A percentile compares a stretch with the other conserved stretches of the same genome.
phyloP scores from a whole-genome alignment of 345 rosid genomes.

The Hirschfeldia incana region DNA sequence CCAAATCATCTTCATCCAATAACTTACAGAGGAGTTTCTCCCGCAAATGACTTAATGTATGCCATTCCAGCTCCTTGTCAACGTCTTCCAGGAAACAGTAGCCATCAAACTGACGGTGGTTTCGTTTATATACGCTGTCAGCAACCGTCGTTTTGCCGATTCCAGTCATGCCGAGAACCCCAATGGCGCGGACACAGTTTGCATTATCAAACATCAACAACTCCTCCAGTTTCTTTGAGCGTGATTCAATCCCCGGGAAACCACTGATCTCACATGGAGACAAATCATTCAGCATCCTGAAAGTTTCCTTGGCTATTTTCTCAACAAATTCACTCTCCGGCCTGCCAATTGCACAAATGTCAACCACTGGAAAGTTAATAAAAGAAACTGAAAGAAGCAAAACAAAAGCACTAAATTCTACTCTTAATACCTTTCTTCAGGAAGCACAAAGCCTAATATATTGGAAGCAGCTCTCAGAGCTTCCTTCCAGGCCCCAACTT shows the following conservation, averaged over 20 bases:
- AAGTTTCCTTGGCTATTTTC: slow-evolving; percentile 1
- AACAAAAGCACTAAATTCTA: not conserved
- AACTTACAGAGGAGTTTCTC: slow-evolving; percentile 24
- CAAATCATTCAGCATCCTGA: slow-evolving; percentile 28
- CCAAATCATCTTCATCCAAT: slow-evolving; percentile 11
- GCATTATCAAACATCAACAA: slow-evolving; percentile 4
- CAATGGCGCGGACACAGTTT: not conserved
- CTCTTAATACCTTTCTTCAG: not conserved
- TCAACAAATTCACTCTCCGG: slow-evolving; percentile 25
- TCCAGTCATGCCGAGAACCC: slow-evolving; percentile 31
- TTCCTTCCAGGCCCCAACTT: slow-evolving; percentile 17
- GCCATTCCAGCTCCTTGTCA: not conserved
- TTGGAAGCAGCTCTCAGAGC: slow-evolving; percentile 26
- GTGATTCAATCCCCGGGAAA: slow-evolving; percentile 18
- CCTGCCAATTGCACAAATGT: slow-evolving; percentile 2
- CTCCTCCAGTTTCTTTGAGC: slow-evolving; percentile 22
- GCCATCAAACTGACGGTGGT: slow-evolving; percentile 8
- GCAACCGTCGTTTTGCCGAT: slow-evolving; percentile 24
- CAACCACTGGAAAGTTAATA: not conserved
- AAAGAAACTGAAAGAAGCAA: not conserved
- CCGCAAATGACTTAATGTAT: not conserved
- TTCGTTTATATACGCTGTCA: slow-evolving; percentile 9
- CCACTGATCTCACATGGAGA: slow-evolving; percentile 21
- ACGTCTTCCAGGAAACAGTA: slow-evolving; percentile 25
- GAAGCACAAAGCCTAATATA: slow-evolving; percentile 19